phyloP scores from a whole-genome alignment of 306 rosid genomes.

The Dalbergia cochinchinensis region DNA sequence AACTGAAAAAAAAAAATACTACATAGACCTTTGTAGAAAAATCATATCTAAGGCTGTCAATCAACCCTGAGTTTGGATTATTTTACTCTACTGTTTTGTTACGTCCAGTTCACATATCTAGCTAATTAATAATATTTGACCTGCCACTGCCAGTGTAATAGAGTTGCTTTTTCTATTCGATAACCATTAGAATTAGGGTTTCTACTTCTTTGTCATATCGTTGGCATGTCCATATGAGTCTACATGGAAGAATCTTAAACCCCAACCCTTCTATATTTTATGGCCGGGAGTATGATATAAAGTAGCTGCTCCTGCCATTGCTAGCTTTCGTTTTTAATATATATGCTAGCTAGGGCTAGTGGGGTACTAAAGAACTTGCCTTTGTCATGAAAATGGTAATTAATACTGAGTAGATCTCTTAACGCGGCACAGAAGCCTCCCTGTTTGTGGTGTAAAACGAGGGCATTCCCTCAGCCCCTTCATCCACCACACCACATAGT shows the following conservation, averaged over 20 bases:
- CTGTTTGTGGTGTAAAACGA: not conserved
- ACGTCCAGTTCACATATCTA: not conserved
- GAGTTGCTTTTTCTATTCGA: not conserved
- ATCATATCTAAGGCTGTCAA: not conserved
- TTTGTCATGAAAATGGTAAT: not conserved
- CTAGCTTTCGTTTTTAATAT: not conserved
- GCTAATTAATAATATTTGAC: conserved; percentile 11
- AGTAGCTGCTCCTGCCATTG: not conserved
- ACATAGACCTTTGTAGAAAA: not conserved
- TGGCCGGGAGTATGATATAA: not conserved
- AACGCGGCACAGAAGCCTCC: conserved; percentile 42
- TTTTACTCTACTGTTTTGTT: not conserved
- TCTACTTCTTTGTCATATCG: not conserved
- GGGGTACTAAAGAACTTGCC: not conserved
- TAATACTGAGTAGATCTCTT: not conserved
- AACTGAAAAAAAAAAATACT: not conserved
- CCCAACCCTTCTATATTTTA: not conserved
- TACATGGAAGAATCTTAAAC: conserved; percentile 9
- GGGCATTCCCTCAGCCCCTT: too few relatives aligned
- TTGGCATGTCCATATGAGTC: not conserved
- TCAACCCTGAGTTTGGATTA: not conserved
- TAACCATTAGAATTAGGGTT: not conserved
- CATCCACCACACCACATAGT: too few relatives aligned
- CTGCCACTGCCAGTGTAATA: not conserved
- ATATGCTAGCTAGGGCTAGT: not conserved